These are phyloP conservation scores for Chrysoporthe cubensis DNA, from an alignment of 2,329 filamentous ascomycete species.

Conservation along the genomic window DNA sequence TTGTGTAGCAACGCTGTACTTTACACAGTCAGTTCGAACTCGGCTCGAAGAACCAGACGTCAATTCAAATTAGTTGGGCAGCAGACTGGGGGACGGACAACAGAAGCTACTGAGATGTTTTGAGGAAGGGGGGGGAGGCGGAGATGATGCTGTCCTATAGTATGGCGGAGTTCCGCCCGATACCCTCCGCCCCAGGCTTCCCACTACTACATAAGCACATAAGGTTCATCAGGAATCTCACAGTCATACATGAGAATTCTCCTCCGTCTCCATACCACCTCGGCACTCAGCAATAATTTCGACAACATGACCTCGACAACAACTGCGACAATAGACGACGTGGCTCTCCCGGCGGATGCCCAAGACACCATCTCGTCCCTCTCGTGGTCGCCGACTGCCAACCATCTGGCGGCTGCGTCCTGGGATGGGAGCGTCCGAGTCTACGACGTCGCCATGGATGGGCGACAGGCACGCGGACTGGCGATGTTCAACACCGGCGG, in stretches of 20 bases:
- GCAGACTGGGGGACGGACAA: neutral
- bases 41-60: neutral
- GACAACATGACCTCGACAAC: neutral
- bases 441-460: slow-evolving; percentile 38
- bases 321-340: slow-evolving; percentile 27
- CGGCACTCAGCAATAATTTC: neutral
- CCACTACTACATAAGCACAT: neutral
- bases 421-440: slow-evolving; percentile 44
- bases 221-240: neutral
- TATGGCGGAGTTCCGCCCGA: neutral
- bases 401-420: slow-evolving; percentile 40
- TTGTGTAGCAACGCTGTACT: too few species aligned
- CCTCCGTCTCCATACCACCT: neutral
- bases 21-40: neutral
- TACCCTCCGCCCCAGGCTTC: neutral
- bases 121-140: too few species aligned
- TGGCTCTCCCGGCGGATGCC: slow-evolving; percentile 35
- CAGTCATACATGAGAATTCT: neutral
- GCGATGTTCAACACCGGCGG: slow-evolving; percentile 33
- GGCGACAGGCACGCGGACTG: slow-evolving; percentile 31
- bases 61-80: neutral
- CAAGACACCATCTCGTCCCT: slow-evolving; percentile 42
- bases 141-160: neutral
- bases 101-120: neutral
- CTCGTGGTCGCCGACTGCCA: slow-evolving; percentile 40